A percentile compares a stretch with the other conserved stretches of the same genome.
Evolutionary conservation across 129 eudicot genomes (phyloP).

Genomic region (Arctium minus): DNA sequence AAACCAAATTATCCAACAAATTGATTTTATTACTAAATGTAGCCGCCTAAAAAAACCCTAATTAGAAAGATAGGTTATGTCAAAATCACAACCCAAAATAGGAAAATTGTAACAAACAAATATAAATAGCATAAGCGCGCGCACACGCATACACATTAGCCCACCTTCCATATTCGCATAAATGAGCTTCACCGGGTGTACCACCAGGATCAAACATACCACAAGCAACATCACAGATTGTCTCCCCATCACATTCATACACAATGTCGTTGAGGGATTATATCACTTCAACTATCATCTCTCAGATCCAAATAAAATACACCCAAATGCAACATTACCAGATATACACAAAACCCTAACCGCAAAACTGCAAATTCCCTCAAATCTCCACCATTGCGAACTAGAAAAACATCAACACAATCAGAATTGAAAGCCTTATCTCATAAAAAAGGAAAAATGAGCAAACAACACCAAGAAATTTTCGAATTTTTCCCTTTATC

Average conservation of each 20-base stretch:
- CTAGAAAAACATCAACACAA: not conserved
- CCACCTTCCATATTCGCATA: conserved; percentile 74
- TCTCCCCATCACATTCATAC: conserved; percentile 35
- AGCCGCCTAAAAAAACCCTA: conserved; percentile 15
- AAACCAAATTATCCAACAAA: not conserved
- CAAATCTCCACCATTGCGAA: conserved; percentile 27
- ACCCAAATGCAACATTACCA: conserved; percentile 28
- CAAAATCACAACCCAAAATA: not conserved
- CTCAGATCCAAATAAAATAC: conserved; percentile 48
- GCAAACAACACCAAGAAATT: not conserved
- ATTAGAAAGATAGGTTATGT: not conserved
- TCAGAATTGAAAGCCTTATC: conserved; percentile 15
- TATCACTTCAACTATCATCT: conserved; percentile 26
- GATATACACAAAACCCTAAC: conserved; percentile 23
- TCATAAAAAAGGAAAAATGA: not conserved
- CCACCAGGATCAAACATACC: conserved; percentile 39
- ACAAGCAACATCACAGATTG: conserved; percentile 23
- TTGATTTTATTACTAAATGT: not conserved
- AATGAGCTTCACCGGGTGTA: conserved; percentile 37
- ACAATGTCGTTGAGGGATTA: not conserved
- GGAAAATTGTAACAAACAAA: not conserved
- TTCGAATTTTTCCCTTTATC: not conserved
- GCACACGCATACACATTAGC: not conserved
- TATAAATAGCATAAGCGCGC: not conserved
- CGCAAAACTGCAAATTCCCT: conserved; percentile 20